Percentiles rank a stretch among this genome's conserved stretches.
Conservation (phyloP, 108 stramenopile species). For the Discostella pseudostelligera region DNA sequence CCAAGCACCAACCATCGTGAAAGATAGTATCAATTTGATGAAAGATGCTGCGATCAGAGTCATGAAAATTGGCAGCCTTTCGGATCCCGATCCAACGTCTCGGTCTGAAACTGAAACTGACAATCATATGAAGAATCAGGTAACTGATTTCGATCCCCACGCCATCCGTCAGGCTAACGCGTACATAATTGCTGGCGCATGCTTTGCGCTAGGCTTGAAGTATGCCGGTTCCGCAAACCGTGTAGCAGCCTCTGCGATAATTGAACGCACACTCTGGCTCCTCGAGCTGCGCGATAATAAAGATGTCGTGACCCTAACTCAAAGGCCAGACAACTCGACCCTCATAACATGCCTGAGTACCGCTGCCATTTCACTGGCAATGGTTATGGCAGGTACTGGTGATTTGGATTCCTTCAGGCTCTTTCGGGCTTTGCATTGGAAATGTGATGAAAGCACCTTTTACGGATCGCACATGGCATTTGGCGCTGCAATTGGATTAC, state of each 20-base stretch:
- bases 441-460: constrained; percentile 73
- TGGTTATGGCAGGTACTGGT: constrained; percentile 97
- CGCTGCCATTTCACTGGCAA: constrained; percentile 80
- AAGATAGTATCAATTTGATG: constrained; percentile 60
- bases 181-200: constrained; percentile 92
- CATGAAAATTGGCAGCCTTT: constrained; percentile 4
- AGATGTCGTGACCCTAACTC: constrained; percentile 62
- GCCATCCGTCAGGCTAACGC: constrained; percentile 89
- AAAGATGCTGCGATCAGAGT: constrained; percentile 42
- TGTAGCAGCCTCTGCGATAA: constrained; percentile 66
- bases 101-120: constrained; percentile 3
- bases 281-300: constrained; percentile 69
- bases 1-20: constrained; percentile 78
- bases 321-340: constrained; percentile 74
- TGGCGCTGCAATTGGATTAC: constrained; percentile 87
- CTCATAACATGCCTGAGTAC: constrained; percentile 90
- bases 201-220: constrained; percentile 89
- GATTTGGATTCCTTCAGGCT: constrained; percentile 87
- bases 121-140: constrained; percentile 15
- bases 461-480: constrained; percentile 95
- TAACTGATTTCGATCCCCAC: constrained; percentile 76
- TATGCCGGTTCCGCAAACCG: constrained; percentile 90
- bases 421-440: constrained; percentile 87
- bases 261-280: constrained; percentile 68
- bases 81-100: background rate